These are phyloP conservation scores for Acer saccharum DNA, from an alignment of 345 rosid genomes.

Conservation along the genomic window DNA sequence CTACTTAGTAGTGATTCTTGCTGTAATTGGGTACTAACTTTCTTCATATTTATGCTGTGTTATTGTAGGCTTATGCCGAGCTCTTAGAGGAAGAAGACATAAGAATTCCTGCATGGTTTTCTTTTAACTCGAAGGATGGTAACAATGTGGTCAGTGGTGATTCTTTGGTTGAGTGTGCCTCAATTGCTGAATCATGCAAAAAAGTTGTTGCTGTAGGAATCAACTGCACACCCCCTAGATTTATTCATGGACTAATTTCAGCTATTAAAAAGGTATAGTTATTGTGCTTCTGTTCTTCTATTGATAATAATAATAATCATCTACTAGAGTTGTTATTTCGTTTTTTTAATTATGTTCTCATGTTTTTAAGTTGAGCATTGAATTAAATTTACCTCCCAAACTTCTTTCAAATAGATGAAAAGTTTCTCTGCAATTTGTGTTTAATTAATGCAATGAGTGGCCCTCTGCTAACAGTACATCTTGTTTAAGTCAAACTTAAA, in stretches of 20 bases:
- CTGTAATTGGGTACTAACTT: neutral
- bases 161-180: constrained; percentile 59
- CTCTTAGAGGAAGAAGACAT: constrained; percentile 64
- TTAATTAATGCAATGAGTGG: neutral
- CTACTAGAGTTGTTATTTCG: neutral
- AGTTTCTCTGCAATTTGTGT: neutral
- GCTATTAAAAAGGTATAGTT: constrained; percentile 52
- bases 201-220: constrained; percentile 76
- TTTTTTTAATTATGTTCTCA: neutral
- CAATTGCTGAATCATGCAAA: constrained; percentile 64
- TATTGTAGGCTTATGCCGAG: constrained; percentile 66
- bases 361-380: neutral
- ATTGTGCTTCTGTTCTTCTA: constrained; percentile 12
- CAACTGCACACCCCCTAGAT: constrained; percentile 87
- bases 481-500: neutral
- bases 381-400: neutral
- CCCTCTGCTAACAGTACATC: neutral
- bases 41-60: neutral
- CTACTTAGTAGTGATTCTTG: constrained; percentile 9
- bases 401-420: neutral
- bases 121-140: constrained; percentile 82
- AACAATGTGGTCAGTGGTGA: constrained; percentile 76
- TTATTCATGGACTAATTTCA: constrained; percentile 57
- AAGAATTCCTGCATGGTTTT: constrained; percentile 73
- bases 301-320: neutral